phyloP scores from a whole-genome alignment of 1,139 yeast species.

The Saccharomyces hybrid region DNA sequence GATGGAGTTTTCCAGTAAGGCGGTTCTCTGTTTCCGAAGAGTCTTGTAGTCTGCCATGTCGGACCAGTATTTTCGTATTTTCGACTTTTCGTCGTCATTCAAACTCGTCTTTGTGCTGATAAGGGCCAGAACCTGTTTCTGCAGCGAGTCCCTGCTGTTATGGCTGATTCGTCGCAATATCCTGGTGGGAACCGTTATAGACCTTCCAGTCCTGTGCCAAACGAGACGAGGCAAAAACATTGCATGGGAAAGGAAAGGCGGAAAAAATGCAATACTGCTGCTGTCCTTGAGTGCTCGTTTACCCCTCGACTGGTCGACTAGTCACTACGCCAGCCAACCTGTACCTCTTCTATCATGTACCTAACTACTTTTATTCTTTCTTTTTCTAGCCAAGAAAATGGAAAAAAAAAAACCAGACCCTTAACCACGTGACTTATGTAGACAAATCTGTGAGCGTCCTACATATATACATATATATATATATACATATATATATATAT shows the following conservation, averaged over 20 bases:
- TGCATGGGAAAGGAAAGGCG: neutral
- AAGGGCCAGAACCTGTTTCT: neutral
- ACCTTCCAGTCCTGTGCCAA: neutral
- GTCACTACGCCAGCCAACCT: neutral
- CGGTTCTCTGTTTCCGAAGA: neutral
- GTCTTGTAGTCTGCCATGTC: neutral
- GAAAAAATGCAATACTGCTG: neutral
- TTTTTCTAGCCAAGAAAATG: neutral
- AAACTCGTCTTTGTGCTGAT: neutral
- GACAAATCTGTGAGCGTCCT: neutral
- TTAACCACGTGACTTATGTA: neutral
- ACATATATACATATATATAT: neutral
- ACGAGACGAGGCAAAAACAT: neutral
- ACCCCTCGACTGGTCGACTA: neutral
- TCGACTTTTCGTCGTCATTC: neutral
- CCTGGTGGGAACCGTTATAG: neutral
- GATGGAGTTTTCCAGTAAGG: slow-evolving; percentile 8
- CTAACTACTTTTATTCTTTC: neutral
- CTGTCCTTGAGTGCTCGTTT: neutral
- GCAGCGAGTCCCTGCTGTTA: neutral
- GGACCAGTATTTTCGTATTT: neutral
- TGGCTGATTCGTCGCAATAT: neutral
- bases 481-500: neutral
- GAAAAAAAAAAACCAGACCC: neutral
- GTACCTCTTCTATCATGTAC: neutral